A percentile compares a stretch with the other conserved stretches of the same genome.
Conservation (phyloP, 2,329 filamentous ascomycete species). For the Domatiomyces catenatus region DNA sequence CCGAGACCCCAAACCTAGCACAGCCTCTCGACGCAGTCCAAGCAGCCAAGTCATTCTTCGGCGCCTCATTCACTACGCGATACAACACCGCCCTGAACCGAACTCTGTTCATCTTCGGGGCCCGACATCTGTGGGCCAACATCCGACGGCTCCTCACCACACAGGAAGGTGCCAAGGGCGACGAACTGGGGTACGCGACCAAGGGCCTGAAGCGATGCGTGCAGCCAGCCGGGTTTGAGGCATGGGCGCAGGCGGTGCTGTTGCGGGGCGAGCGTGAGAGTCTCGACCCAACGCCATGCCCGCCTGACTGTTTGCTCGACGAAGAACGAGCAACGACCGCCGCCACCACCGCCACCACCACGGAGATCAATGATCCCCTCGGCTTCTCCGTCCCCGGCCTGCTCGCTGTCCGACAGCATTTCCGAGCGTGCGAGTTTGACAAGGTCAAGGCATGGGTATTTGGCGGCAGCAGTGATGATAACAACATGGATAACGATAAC, state of each 20-base stretch:
- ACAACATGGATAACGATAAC: background rate
- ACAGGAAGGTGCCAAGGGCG: slow-evolving; percentile 1
- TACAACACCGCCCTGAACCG: slow-evolving; percentile 6
- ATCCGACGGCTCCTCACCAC: slow-evolving; percentile 8
- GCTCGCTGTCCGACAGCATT: background rate
- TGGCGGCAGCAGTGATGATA: background rate
- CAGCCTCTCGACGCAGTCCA: slow-evolving; percentile 5
- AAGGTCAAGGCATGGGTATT: background rate
- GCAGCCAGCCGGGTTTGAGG: background rate
- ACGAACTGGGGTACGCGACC: slow-evolving; percentile 6
- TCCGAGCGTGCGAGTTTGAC: background rate
- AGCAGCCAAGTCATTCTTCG: slow-evolving; percentile 12
- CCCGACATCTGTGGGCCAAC: slow-evolving; percentile 8
- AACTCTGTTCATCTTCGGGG: slow-evolving; percentile 2
- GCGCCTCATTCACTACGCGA: slow-evolving; percentile 2
- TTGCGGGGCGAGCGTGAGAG: background rate
- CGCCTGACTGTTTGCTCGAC: background rate
- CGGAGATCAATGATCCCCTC: background rate
- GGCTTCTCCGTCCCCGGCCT: background rate
- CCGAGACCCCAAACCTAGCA: background rate
- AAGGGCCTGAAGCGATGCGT: slow-evolving; percentile 10
- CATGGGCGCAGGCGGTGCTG: background rate
- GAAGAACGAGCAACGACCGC: background rate
- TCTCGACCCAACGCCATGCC: background rate
- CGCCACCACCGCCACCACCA: too few relatives aligned